Evolutionary conservation across 495 filamentous ascomycete genomes (phyloP), one percentile per base, ranked within the genome.

Genomic region (Penicillium macrosclerotiorum): DNA sequence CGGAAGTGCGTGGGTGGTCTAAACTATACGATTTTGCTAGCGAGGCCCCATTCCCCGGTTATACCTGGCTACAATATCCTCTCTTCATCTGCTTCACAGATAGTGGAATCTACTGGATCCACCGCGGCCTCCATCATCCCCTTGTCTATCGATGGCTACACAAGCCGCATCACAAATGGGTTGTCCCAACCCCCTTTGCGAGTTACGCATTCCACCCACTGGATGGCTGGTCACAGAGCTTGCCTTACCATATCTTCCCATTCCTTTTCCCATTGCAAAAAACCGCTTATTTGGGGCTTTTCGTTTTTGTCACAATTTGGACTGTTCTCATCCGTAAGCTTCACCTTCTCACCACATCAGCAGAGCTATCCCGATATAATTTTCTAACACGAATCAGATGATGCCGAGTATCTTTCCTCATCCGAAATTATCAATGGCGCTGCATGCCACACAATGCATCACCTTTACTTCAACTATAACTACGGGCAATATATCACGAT

Each of bases 111-210:
- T 96, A 97, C 76, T 88, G 84, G 76, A 95, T 96, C 57, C 92
- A 96, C 67, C 84, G 92, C 30, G 82, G 80, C 19, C 73, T 91
- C 45, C 92, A 97, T 68, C 82, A 88, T 59, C 87, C 88, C 1
- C 52, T 64, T 23, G 56, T 96, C 20, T 97, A 96, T 77, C 90
- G 87, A 73, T 71, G 68, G 43, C 77, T 96, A 17, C 92, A 97
- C 76, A 97, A 97, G 74, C 83, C 88, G 27, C 92, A 97, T 73
- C 92, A 97, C 76, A 95, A 95, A 72, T 96, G 91, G 92, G 91
- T 96, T 68, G 90, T 96, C 79, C 89, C 92, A 14, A 95, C 91
- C 0, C 92, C 92, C 3, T 96, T 77, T 65, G 91, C 92, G 3
- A 85, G 81, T 47, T 86, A 93, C 70, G 92, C 92, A 33, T 96